Conservation (phyloP, 345 rosid species). For the Populus euphratica region DNA sequence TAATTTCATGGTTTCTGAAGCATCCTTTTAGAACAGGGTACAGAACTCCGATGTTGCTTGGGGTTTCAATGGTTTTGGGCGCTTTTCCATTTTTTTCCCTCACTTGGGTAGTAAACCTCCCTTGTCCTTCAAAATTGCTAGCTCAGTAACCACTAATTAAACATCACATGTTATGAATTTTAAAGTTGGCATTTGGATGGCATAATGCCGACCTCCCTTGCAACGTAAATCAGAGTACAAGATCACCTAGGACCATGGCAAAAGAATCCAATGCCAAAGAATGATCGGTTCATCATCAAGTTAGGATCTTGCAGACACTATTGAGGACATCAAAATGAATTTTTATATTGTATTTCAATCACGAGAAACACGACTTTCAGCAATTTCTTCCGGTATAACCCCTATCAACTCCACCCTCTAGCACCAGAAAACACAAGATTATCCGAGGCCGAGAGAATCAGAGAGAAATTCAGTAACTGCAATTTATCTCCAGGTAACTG, state of each 20-base stretch:
- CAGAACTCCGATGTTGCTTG: too few relatives aligned
- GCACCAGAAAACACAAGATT: not conserved
- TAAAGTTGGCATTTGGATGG: not conserved
- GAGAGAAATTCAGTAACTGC: not conserved
- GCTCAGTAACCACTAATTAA: not conserved
- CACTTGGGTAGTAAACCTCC: not conserved
- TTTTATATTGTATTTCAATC: not conserved
- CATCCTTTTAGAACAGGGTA: too few relatives aligned
- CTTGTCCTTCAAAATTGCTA: not conserved
- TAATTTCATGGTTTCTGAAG: too few relatives aligned
- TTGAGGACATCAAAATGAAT: not conserved
- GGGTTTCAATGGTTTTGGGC: too few relatives aligned
- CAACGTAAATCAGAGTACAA: not conserved
- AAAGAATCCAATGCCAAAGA: not conserved
- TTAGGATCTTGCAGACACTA: not conserved
- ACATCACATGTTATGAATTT: not conserved
- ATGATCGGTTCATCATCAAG: not conserved
- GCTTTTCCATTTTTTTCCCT: not conserved
- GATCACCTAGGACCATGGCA: not conserved
- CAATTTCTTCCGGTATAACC: not conserved
- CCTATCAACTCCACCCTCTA: not conserved
- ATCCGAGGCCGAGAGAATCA: not conserved
- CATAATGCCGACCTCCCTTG: not conserved
- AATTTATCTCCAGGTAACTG: not conserved
- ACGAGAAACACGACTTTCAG: not conserved